phyloP scores from a whole-genome alignment of 2,329 filamentous ascomycete genomes.

The Diaporthe ilicicola region DNA sequence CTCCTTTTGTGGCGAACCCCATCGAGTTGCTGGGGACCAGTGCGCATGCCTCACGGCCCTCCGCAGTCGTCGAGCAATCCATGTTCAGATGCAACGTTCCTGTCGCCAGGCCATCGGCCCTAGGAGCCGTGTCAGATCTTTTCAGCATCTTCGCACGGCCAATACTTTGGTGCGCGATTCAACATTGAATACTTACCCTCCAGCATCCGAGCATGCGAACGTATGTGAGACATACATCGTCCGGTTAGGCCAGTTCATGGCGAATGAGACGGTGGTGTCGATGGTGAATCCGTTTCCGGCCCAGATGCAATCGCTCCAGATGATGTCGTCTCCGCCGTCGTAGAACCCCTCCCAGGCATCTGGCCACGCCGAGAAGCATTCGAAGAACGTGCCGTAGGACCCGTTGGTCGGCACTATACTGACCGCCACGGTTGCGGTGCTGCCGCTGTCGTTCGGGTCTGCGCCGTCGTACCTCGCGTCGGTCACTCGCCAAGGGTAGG shows the following conservation, averaged over 20 bases:
- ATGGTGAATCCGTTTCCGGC: conserved; percentile 42
- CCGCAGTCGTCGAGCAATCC: background rate
- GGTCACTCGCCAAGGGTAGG: conserved; percentile 2
- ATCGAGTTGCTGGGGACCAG: background rate
- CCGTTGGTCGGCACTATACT: conserved; percentile 39
- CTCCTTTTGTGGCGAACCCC: background rate
- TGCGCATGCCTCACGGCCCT: background rate
- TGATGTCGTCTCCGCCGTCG: conserved; percentile 39
- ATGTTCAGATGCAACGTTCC: background rate
- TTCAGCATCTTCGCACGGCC: background rate
- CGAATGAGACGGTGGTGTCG: conserved; percentile 45
- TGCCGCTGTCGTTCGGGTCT: conserved; percentile 1
- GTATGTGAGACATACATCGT: conserved; percentile 46
- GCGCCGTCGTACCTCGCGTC: background rate
- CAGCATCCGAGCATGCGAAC: conserved; percentile 43
- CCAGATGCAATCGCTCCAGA: conserved; percentile 49
- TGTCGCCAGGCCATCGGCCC: background rate
- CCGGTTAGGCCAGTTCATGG: conserved; percentile 44
- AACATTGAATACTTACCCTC: conserved; percentile 37
- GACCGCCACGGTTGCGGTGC: conserved; percentile 40
- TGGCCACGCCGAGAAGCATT: conserved; percentile 47
- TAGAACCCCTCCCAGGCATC: conserved; percentile 45
- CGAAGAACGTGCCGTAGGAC: conserved; percentile 40
- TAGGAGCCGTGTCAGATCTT: background rate
- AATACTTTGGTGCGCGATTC: background rate